Evolutionary conservation across 2,329 filamentous ascomycete genomes (phyloP).

Genomic region (Hysterium pulicare): DNA sequence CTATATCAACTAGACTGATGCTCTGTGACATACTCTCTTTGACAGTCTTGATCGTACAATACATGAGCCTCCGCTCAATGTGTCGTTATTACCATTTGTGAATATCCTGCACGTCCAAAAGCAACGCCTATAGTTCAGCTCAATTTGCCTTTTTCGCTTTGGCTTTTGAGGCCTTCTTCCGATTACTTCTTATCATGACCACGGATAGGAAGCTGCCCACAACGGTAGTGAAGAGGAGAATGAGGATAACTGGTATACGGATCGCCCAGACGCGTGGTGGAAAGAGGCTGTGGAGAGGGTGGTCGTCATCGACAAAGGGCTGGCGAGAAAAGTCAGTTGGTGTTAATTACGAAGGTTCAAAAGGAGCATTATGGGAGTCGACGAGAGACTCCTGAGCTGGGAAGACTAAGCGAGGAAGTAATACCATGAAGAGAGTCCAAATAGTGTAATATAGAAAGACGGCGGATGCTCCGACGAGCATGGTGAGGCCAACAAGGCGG

Average conservation of each 20-base stretch:
- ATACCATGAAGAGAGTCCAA: slow-evolving; percentile 96
- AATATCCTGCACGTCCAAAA: too few species aligned
- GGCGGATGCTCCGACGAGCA: slow-evolving; percentile 69
- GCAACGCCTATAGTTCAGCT: too few species aligned
- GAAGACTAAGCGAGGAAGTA: slow-evolving; percentile 23
- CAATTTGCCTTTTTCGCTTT: slow-evolving; percentile 76
- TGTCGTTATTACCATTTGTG: too few species aligned
- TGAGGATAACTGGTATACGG: slow-evolving; percentile 94
- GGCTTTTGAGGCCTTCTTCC: slow-evolving; percentile 95
- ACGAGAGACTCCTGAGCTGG: too few species aligned
- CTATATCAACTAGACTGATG: too few species aligned
- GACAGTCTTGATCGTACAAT: too few species aligned
- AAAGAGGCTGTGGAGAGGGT: slow-evolving; percentile 92
- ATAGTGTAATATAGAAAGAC: slow-evolving; percentile 91
- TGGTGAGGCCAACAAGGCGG: slow-evolving; percentile 74
- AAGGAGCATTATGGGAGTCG: too few species aligned
- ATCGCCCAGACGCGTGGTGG: slow-evolving; percentile 98
- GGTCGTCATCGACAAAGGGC: slow-evolving; percentile 96
- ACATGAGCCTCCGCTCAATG: too few species aligned
- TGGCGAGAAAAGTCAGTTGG: slow-evolving; percentile 41
- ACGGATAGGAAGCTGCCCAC: slow-evolving; percentile 94
- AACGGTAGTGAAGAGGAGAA: slow-evolving; percentile 85
- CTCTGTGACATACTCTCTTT: too few species aligned
- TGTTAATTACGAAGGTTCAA: background rate
- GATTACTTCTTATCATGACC: slow-evolving; percentile 98